Percentiles rank a stretch among this genome's conserved stretches.
phyloP scores from a whole-genome alignment of 352 stramenopile genomes.

The Pythium diclinum region DNA sequence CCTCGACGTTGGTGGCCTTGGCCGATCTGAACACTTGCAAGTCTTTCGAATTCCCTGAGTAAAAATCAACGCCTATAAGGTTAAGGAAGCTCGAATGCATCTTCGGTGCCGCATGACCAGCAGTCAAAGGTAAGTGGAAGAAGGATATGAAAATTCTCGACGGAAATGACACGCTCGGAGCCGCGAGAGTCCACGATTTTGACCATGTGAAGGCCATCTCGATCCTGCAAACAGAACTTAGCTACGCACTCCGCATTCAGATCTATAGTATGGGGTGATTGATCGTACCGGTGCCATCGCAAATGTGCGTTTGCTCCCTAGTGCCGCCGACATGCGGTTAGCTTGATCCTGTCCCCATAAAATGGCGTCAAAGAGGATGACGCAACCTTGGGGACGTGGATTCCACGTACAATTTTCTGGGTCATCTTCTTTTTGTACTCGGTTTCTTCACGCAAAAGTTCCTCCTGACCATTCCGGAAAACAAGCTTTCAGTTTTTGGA shows the following conservation, averaged over 20 bases:
- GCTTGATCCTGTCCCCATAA: constrained; percentile 48
- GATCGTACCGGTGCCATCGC: constrained; percentile 37
- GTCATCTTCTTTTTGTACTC: constrained; percentile 74
- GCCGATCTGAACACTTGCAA: constrained; percentile 57
- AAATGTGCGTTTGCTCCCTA: constrained; percentile 49
- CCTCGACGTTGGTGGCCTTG: constrained; percentile 30
- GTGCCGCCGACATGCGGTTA: constrained; percentile 62
- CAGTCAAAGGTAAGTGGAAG: not conserved
- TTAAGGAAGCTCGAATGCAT: constrained; percentile 38
- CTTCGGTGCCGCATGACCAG: not conserved
- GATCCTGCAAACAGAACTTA: constrained; percentile 33
- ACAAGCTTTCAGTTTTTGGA: not conserved
- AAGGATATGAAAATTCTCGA: constrained; percentile 80
- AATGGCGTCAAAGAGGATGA: not conserved
- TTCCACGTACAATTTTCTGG: constrained; percentile 51
- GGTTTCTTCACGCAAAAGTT: constrained; percentile 55
- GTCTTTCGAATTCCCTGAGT: constrained; percentile 76
- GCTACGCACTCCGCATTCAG: not conserved
- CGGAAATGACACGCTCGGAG: constrained; percentile 52
- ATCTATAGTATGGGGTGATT: not conserved
- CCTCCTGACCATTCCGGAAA: constrained; percentile 28
- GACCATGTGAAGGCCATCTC: constrained; percentile 69
- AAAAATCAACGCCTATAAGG: constrained; percentile 10
- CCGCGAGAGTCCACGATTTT: constrained; percentile 38
- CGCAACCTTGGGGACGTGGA: not conserved